Base-by-base conservation (phyloP, 2,329 filamentous ascomycete genomes). In the Fusarium scirpi region DNA sequence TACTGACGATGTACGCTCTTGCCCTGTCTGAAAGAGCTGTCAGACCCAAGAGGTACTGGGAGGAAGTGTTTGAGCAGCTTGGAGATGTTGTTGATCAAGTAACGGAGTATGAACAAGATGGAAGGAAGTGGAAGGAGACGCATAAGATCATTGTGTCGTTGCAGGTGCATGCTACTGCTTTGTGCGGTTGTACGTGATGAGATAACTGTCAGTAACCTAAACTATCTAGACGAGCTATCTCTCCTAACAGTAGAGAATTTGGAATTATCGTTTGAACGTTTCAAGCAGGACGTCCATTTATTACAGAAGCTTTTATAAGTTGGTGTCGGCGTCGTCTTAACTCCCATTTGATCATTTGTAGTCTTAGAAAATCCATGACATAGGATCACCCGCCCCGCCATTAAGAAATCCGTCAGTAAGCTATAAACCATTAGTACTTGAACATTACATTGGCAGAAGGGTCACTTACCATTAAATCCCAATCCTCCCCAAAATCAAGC, bases 401-500 rank as follows among this genome's bases (percentile, higher is more conserved):
- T 71, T 61, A 1, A 71, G 41, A 13, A 71, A 58, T 11, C 45
- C 54, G 24, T 69, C 65, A 13, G 60, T 41, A 45, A 67, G 58
- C 67, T 71, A 16, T 7, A 22, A 3, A 22, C 9, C 1, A 8
- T 68, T 2, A 68, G 48, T 18, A 10, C 0, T 13, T 9, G 2
- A 3, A 13, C 8, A 13, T 22, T 1, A 3, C 5, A 6, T 6
- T 3, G 7, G 3, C 1, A 8, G 1, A 25, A 7, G 1, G 1
- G 0, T 8, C 3, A 54, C 73, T 67, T 44, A 77, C 76, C 63
- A 71, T 67, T 5, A 73, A 68, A 27, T 76, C 76, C 75, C 75
- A 78, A 20, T 73, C 70, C 16, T 74, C 66, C 6, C 29, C 53
- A 9, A 73, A 54, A 3, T 64, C 57, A 8, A 70, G 40, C 8